Percentiles rank a stretch among this genome's conserved stretches.
Conservation (phyloP, 2,329 filamentous ascomycete species). For the Parastagonospora nodorum region DNA sequence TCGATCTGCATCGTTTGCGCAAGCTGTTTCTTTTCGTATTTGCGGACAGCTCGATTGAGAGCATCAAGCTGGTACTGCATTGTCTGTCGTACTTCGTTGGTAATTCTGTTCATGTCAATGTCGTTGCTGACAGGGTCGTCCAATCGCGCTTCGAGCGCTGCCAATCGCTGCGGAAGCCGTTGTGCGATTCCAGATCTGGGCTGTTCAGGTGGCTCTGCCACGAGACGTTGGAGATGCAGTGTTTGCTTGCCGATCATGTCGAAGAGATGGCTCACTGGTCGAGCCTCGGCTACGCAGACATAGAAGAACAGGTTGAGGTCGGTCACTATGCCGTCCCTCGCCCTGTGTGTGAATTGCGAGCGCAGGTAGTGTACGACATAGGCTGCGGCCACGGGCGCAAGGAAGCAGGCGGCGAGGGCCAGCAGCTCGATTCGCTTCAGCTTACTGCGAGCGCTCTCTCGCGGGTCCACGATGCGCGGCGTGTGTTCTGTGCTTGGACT, state of each 20-base stretch:
- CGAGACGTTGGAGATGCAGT: slow-evolving; percentile 77
- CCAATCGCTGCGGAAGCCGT: slow-evolving; percentile 65
- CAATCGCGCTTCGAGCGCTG: slow-evolving; percentile 68
- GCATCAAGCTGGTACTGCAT: slow-evolving; percentile 85
- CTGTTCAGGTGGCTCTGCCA: slow-evolving; percentile 45
- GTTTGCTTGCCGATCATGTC: slow-evolving; percentile 80
- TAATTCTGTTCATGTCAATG: slow-evolving; percentile 48
- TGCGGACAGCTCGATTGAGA: slow-evolving; percentile 82
- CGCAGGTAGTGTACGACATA: slow-evolving; percentile 83
- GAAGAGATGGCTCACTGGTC: slow-evolving; percentile 80
- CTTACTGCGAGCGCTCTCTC: slow-evolving; percentile 58
- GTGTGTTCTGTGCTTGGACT: slow-evolving; percentile 13
- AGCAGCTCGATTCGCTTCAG: slow-evolving; percentile 75
- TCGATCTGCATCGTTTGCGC: slow-evolving; percentile 78
- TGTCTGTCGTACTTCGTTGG: slow-evolving; percentile 63
- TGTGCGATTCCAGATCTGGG: slow-evolving; percentile 23
- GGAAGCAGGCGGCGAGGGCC: slow-evolving; percentile 78
- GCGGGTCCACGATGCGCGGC: slow-evolving; percentile 15
- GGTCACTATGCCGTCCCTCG: slow-evolving; percentile 76
- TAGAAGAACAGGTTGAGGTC: slow-evolving; percentile 95
- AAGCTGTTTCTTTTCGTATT: slow-evolving; percentile 87
- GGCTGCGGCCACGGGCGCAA: slow-evolving; percentile 77
- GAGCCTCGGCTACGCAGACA: slow-evolving; percentile 81
- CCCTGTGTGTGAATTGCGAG: slow-evolving; percentile 76
- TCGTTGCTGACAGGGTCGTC: slow-evolving; percentile 46